Percentiles rank a stretch among this genome's conserved stretches.
These are phyloP conservation scores for Breynia disticha DNA, from an alignment of 441 rosid genomes.

Conservation along the genomic window DNA sequence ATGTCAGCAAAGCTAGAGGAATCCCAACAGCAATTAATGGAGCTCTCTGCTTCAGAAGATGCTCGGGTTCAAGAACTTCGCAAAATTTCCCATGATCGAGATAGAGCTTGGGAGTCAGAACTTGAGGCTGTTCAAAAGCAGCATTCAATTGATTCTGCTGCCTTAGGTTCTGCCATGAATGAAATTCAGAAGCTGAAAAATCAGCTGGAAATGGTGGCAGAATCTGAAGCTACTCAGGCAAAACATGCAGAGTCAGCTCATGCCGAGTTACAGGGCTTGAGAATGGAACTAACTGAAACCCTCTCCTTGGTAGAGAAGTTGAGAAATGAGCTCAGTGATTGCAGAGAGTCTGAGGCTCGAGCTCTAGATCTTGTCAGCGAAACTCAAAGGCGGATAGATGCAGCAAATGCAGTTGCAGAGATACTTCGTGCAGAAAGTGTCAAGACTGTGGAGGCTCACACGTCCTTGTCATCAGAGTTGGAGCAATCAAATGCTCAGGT, in stretches of 20 bases:
- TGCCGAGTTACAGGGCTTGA: conserved; percentile 50
- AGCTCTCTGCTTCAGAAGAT: conserved; percentile 76
- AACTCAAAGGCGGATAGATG: conserved; percentile 57
- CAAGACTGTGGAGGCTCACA: conserved; percentile 55
- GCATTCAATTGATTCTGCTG: conserved; percentile 67
- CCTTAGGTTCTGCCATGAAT: conserved; percentile 65
- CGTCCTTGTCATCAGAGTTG: conserved; percentile 41
- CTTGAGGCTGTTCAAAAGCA: conserved; percentile 91
- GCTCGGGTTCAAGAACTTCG: conserved; percentile 65
- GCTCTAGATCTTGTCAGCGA: conserved; percentile 47
- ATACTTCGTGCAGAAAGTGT: conserved; percentile 47
- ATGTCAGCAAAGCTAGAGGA: conserved; percentile 52
- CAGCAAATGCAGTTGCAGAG: conserved; percentile 50
- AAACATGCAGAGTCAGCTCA: conserved; percentile 48
- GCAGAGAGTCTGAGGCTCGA: conserved; percentile 70
- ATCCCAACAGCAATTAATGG: conserved; percentile 56
- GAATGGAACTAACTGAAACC: conserved; percentile 60
- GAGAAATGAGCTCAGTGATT: conserved; percentile 48
- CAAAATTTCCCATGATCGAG: conserved; percentile 74
- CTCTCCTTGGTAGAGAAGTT: conserved; percentile 57
- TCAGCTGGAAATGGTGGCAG: conserved; percentile 55
- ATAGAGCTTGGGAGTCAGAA: conserved; percentile 89
- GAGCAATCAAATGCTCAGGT: conserved; percentile 56
- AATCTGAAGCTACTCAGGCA: conserved; percentile 47
- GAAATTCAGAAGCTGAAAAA: conserved; percentile 82